phyloP scores from a whole-genome alignment of 2,329 filamentous ascomycete species.

The Ophiognomonia clavigignenti-juglandacearum region DNA sequence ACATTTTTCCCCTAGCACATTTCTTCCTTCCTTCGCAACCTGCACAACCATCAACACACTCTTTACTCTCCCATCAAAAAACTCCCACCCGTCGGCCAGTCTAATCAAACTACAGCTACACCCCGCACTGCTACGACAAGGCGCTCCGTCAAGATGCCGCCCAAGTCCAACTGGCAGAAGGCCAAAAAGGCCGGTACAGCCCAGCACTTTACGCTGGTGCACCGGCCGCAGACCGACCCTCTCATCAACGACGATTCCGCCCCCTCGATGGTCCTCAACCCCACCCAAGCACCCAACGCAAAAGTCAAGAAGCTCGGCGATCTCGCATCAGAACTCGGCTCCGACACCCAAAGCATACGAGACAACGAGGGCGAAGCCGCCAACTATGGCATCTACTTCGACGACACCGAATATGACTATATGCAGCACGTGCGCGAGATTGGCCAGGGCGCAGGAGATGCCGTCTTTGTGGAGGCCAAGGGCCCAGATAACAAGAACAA shows the following conservation, averaged over 20 bases:
- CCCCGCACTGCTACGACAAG: background rate
- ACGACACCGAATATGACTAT: conserved; percentile 96
- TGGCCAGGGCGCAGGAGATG: conserved; percentile 66
- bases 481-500: conserved; percentile 58
- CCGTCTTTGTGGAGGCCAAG: conserved; percentile 77
- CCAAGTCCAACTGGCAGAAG: conserved; percentile 28
- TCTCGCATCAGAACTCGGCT: conserved; percentile 69
- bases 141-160: conserved; percentile 16
- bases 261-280: conserved; percentile 87
- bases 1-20: too few relatives aligned
- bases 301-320: conserved; percentile 68
- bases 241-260: conserved; percentile 89
- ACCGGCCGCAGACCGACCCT: conserved; percentile 95
- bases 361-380: conserved; percentile 95
- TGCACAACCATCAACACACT: too few relatives aligned
- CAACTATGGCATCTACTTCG: conserved; percentile 87
- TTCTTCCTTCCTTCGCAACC: too few relatives aligned
- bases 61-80: background rate
- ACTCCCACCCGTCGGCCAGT: too few relatives aligned
- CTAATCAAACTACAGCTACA: background rate
- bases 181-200: conserved; percentile 68
- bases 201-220: conserved; percentile 88
- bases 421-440: conserved; percentile 98
- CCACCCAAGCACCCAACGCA: conserved; percentile 44
- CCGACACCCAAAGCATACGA: conserved; percentile 61